These are phyloP conservation scores for Antitrichia curtipendula DNA, from an alignment of 225 moss, liverwort and hornwort species.

Conservation along the genomic window DNA sequence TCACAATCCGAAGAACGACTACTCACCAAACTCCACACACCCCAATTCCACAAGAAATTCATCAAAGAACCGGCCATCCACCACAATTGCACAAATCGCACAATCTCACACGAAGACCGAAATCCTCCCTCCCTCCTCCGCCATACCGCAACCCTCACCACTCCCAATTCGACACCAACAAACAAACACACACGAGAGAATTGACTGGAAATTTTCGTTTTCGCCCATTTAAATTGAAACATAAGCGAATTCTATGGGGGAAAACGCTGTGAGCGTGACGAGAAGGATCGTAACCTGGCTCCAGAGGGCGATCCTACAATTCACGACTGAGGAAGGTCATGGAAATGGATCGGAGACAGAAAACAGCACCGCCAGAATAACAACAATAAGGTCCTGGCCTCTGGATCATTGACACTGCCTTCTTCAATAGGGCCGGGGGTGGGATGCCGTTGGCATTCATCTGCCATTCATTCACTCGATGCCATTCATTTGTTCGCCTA, in stretches of 20 bases:
- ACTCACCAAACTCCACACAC: background rate
- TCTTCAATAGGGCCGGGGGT: background rate
- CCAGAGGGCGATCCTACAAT: slow-evolving; percentile 8
- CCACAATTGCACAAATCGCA: background rate
- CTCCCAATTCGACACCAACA: background rate
- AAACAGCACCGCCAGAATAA: background rate
- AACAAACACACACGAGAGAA: background rate
- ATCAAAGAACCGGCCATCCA: background rate
- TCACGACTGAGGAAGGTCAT: background rate
- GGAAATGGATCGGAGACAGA: background rate
- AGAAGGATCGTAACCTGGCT: background rate
- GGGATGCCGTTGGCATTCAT: slow-evolving; percentile 1
- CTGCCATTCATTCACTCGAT: background rate
- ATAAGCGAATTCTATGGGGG: background rate
- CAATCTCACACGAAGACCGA: background rate
- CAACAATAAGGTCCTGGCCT: background rate
- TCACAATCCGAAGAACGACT: background rate
- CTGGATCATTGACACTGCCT: background rate
- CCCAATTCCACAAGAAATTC: background rate
- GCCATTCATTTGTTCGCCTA: background rate
- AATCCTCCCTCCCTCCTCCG: background rate
- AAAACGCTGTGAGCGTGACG: background rate
- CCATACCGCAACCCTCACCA: background rate
- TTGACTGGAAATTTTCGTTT: background rate
- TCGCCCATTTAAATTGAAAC: background rate